These are phyloP conservation scores for Henckelia pumila DNA, from an alignment of 257 asterid genomes.

Conservation along the genomic window DNA sequence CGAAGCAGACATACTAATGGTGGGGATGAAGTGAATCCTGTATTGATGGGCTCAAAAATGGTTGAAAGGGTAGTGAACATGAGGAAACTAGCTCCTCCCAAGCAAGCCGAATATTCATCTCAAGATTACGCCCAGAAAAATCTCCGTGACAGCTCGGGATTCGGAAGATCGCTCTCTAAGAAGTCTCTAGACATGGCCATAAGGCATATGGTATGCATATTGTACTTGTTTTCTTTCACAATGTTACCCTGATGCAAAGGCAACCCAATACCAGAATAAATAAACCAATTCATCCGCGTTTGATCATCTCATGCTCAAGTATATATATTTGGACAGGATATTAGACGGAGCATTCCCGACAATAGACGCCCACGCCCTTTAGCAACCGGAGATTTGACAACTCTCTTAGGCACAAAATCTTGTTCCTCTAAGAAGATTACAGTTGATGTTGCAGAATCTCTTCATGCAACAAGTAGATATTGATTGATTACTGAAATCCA, in stretches of 20 bases:
- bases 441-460: conserved; percentile 30
- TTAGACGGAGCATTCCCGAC: neutral
- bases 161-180: conserved; percentile 78
- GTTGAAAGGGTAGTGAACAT: conserved; percentile 86
- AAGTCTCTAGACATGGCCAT: conserved; percentile 89
- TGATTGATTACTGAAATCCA: neutral
- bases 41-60: conserved; percentile 73
- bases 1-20: conserved; percentile 39
- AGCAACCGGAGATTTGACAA: neutral
- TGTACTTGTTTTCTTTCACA: neutral
- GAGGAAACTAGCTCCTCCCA: conserved; percentile 91
- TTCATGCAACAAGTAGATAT: conserved; percentile 23
- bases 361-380: neutral
- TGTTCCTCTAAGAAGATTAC: conserved; percentile 30
- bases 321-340: neutral
- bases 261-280: no score
- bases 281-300: neutral
- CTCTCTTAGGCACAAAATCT: conserved; percentile 26
- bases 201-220: conserved; percentile 71
- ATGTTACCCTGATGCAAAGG: neutral
- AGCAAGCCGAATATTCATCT: conserved; percentile 40
- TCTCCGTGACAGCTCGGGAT: conserved; percentile 55
- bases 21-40: conserved; percentile 71
- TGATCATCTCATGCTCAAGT: neutral
- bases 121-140: conserved; percentile 42